A percentile compares a stretch with the other conserved stretches of the same genome.
These are phyloP conservation scores for Solanum appendiculatum DNA, from an alignment of 257 asterid species.

Conservation along the genomic window DNA sequence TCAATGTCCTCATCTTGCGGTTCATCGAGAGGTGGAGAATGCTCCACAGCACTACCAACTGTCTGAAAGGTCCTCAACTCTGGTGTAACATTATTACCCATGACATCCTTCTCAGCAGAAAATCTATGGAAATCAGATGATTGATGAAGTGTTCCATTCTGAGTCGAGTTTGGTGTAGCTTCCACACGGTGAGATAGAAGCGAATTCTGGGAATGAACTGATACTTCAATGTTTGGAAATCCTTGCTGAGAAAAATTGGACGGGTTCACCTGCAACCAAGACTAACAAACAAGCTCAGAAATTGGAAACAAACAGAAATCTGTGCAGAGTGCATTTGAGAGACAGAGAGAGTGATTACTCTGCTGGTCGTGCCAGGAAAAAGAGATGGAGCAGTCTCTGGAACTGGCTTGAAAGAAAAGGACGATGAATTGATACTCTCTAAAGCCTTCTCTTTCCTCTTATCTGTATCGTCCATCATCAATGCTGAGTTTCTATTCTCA, in stretches of 20 bases:
- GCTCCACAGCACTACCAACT: slow-evolving; percentile 22
- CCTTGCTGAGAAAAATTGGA: slow-evolving; percentile 32
- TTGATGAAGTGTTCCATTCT: slow-evolving; percentile 17
- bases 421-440: slow-evolving; percentile 41
- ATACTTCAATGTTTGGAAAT: slow-evolving; percentile 25
- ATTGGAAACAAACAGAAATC: background rate
- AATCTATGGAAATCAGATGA: slow-evolving; percentile 25
- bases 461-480: slow-evolving; percentile 21
- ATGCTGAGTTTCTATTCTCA: slow-evolving; percentile 21
- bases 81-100: slow-evolving; percentile 10
- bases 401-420: slow-evolving; percentile 55
- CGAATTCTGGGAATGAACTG: slow-evolving; percentile 25
- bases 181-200: slow-evolving; percentile 16
- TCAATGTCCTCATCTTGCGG: slow-evolving; percentile 40
- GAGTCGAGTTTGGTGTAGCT: slow-evolving; percentile 6
- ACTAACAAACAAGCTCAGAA: slow-evolving; percentile 1
- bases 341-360: slow-evolving; percentile 30
- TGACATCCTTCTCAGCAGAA: slow-evolving; percentile 21
- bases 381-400: slow-evolving; percentile 36
- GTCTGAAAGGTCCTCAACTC: slow-evolving; percentile 19
- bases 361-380: slow-evolving; percentile 26
- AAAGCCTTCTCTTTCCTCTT: slow-evolving; percentile 39
- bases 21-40: slow-evolving; percentile 58
- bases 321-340: background rate
- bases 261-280: slow-evolving; percentile 18